Conservation (phyloP, 2,329 filamentous ascomycete species). For the Leptographium radiaticola region DNA sequence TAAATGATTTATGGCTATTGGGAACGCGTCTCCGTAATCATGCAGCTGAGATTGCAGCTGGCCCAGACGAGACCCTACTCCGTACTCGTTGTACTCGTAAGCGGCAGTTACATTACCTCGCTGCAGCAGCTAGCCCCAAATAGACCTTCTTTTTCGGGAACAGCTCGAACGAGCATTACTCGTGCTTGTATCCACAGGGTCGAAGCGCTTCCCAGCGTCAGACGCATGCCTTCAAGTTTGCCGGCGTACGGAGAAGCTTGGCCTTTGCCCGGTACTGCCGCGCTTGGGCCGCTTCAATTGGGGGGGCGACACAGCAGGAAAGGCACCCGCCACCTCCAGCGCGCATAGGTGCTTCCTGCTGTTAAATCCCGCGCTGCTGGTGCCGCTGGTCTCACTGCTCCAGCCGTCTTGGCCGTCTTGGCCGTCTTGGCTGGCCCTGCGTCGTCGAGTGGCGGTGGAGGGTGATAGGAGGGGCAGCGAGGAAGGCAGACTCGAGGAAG, state of each 20-base stretch:
- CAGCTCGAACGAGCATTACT: too few species aligned
- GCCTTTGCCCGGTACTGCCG: not conserved
- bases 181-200: too few species aligned
- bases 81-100: too few species aligned
- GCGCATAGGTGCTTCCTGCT: not conserved
- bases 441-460: not conserved
- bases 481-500: not conserved
- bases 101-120: too few species aligned
- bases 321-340: not conserved
- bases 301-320: conserved; percentile 7
- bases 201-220: too few species aligned
- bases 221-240: not conserved
- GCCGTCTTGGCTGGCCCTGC: not conserved
- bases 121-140: too few species aligned
- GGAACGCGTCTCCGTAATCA: too few species aligned
- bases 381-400: not conserved
- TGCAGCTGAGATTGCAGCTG: too few species aligned
- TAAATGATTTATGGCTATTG: too few species aligned
- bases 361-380: not conserved
- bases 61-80: too few species aligned
- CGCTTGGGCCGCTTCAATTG: conserved; percentile 5
- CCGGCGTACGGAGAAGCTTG: not conserved
- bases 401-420: not conserved
- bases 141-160: too few species aligned
- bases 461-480: not conserved